Evolutionary conservation across 192 early-diverging fungal species (phyloP).

Genomic region (Obelidium mucronatum): DNA sequence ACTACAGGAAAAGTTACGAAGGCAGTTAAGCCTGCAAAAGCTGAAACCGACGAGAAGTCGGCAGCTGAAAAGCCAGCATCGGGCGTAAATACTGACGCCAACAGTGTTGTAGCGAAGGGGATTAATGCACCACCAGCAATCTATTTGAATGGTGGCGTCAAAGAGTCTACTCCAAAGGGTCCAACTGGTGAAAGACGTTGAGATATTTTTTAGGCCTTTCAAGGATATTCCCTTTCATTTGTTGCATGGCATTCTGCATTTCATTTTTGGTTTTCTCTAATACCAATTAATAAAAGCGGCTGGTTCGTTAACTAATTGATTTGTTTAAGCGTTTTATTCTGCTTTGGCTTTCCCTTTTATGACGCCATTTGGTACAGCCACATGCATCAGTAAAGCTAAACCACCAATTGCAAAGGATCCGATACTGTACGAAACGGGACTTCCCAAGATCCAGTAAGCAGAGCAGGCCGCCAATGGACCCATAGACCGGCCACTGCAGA

Average conservation of each 20-base stretch:
- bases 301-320: background rate
- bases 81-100: too few relatives aligned
- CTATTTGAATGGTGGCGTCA: too few relatives aligned
- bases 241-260: background rate
- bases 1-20: too few relatives aligned
- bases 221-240: background rate
- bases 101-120: too few relatives aligned
- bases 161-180: background rate
- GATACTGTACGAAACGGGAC: slow-evolving; percentile 38
- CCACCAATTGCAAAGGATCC: slow-evolving; percentile 34
- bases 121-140: too few relatives aligned
- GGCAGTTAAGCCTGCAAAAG: too few relatives aligned
- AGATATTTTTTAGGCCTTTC: background rate
- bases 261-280: background rate
- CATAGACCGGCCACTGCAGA: slow-evolving; percentile 71
- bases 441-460: slow-evolving; percentile 78
- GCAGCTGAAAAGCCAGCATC: too few relatives aligned
- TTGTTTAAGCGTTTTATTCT: background rate
- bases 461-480: slow-evolving; percentile 90
- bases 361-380: slow-evolving; percentile 20
- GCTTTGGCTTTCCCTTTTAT: background rate
- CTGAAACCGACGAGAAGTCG: too few relatives aligned
- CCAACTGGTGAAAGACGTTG: too few relatives aligned
- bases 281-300: background rate
- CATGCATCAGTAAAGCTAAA: slow-evolving; percentile 18